Percentiles rank a stretch among this genome's conserved stretches.
Evolutionary conservation across 139 green algal species (phyloP).

Genomic region (Picochlorum sp.): DNA sequence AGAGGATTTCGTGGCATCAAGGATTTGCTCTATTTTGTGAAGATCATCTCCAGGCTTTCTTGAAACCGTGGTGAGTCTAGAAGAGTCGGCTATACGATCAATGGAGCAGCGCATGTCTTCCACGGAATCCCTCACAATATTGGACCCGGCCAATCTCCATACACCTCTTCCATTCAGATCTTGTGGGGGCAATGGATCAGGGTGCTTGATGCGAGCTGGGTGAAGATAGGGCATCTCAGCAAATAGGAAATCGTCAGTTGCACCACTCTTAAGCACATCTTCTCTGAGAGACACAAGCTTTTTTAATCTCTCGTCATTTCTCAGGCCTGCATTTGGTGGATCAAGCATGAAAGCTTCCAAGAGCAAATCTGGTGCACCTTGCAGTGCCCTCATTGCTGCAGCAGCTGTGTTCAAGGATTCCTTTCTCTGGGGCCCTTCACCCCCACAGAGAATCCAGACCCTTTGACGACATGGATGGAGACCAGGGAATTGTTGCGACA

Average conservation of each 20-base stretch:
- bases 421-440: constrained; percentile 20
- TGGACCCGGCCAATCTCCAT: neutral
- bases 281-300: neutral
- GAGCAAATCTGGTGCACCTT: constrained; percentile 17
- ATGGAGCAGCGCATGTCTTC: neutral
- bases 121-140: neutral
- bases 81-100: neutral
- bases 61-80: neutral
- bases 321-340: constrained; percentile 1
- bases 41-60: neutral
- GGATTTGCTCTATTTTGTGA: constrained; percentile 1
- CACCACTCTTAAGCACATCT: constrained; percentile 12
- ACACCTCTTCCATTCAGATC: neutral
- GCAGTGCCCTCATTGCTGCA: constrained; percentile 5
- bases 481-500: neutral
- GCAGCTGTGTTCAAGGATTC: constrained; percentile 15
- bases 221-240: constrained; percentile 2
- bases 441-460: constrained; percentile 30
- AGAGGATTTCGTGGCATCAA: neutral
- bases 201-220: constrained; percentile 13
- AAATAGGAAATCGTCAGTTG: constrained; percentile 8
- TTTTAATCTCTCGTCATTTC: neutral
- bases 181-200: neutral
- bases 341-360: constrained; percentile 23
- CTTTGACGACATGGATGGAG: constrained; percentile 14